Base-by-base conservation (phyloP, 495 filamentous ascomycete species). In the Symbiotaphrina buchneri region DNA sequence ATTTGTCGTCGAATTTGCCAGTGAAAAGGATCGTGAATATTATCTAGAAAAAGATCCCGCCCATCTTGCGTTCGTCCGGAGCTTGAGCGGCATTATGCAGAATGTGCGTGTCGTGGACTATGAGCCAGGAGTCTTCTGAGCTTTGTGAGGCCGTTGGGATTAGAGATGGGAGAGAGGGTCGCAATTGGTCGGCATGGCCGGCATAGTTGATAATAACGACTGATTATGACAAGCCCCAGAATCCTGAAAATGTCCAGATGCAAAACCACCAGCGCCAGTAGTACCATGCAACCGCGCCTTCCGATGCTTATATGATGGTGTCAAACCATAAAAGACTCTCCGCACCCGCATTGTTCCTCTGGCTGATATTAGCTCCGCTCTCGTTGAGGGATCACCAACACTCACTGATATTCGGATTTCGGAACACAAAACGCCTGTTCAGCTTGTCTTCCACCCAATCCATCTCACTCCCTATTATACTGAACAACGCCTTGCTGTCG, bases 401-500 rank as follows among this genome's bases (percentile, higher is more conserved):
- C 85, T 68, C 54, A 92, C 82, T 95, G 45, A 94, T 94, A 47
- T 97, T 97, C 19, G 87, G 87, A 53, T 97, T 97, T 45, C 68
- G 68, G 52, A 97, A 97, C 37, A 92, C 71, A 56, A 97, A 97
- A 42, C 74, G 59, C 45, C 73, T 62, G 47, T 68, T 90, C 42
- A 97, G 47, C 52, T 85, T 90, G 43, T 94, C 90, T 52, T 95
- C 84, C 2, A 85, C 66, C 85, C 84, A 97, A 46, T 97, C 87
- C 87, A 97, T 97, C 60, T 95, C 87, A 42, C 78, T 93, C 6
- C 90, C 87, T 48, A 97, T 92, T 26, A 97, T 93, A 46, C 80
- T 93, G 42, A 97, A 87, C 35, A 97, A 55, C 36, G 87, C 87
- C 54, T 93, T 95, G 54, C 76, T 83, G 54, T 97, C 87, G 32